Evolutionary conservation across 225 moss, liverwort and hornwort genomes (phyloP), one percentile per base, ranked within the genome.

Genomic region (Sphagnum contortum): DNA sequence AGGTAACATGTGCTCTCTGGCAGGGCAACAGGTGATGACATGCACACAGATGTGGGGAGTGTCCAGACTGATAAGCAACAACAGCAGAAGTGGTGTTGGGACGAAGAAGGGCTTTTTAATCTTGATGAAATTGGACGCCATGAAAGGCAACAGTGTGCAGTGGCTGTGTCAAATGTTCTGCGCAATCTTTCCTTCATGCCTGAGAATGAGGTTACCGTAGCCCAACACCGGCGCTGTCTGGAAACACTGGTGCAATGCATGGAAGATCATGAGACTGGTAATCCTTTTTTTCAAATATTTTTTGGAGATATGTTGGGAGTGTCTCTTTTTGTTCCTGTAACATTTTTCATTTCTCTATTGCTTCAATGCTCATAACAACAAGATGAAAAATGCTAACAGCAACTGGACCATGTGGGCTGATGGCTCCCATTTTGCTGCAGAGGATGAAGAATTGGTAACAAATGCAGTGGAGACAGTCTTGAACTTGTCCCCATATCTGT

Each of bases 61-160:
- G 77, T 70, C 57, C 69, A 57, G 3, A 70, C 59, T 29, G 81
- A 78, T 57, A 69, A 63, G 57, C 73, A 73, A 57, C 79, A 80
- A 72, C 55, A 73, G 56, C 68, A 79, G 61, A 90, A 87, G 50
- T 96, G 95, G 95, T 96, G 95, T 80, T 96, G 90, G 95, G 92
- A 92, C 62, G 95, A 96, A 79, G 95, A 96, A 74, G 88, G 92
- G 4, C 75, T 96, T 9, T 96, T 96, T 69, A 96, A 96, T 73
- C 72, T 96, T 48, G 92, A 96, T 44, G 95, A 96, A 72, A 66
- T 90, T n/a, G 92, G 95, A 50, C 87, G 95, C 4, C 72, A 88
- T 52, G 95, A 96, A 75, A 84, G 84, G 62, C 92, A 96, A 69
- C 81, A 89, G 65, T 92, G 90, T 58, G 95, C 92, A 13, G 95